Percentiles rank a stretch among this genome's conserved stretches.
phyloP scores from a whole-genome alignment of 805 yeast species.

The Tetrapisispora iriomotensis region DNA sequence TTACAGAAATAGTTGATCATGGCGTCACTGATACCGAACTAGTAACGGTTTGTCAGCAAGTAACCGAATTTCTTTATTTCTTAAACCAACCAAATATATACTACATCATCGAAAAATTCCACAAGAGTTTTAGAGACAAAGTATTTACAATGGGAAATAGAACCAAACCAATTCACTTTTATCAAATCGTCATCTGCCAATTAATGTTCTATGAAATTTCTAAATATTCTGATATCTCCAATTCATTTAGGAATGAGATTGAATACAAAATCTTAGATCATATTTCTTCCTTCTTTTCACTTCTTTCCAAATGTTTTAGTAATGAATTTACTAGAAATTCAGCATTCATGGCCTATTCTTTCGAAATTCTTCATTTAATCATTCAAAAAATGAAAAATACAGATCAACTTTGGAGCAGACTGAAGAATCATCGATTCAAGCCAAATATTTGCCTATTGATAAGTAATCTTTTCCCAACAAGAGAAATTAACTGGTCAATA shows the following conservation, averaged over 20 bases:
- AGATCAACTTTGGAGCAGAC: constrained; percentile 15
- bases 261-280: constrained; percentile 17
- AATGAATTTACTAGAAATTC: constrained; percentile 1
- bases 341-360: constrained; percentile 11
- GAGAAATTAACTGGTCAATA: constrained; percentile 15
- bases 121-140: constrained; percentile 19
- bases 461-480: constrained; percentile 15
- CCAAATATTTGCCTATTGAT: constrained; percentile 13
- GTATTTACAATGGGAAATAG: constrained; percentile 13
- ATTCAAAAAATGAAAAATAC: constrained; percentile 5
- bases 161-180: constrained; percentile 28
- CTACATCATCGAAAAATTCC: constrained; percentile 17
- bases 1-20: constrained; percentile 14
- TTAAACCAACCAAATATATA: constrained; percentile 14
- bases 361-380: constrained; percentile 14
- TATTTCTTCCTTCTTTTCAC: constrained; percentile 19
- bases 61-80: constrained; percentile 15
- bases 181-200: constrained; percentile 23
- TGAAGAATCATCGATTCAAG: constrained; percentile 9
- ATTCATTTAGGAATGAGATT: constrained; percentile 8
- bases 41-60: constrained; percentile 6
- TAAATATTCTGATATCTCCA: constrained; percentile 14
- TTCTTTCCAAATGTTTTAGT: constrained; percentile 15
- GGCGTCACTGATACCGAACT: constrained; percentile 25
- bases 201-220: constrained; percentile 21